A percentile compares a stretch with the other conserved stretches of the same genome.
Conservation (phyloP, 371 early-diverging fungal genomes). For the Rhizopus delemar region DNA sequence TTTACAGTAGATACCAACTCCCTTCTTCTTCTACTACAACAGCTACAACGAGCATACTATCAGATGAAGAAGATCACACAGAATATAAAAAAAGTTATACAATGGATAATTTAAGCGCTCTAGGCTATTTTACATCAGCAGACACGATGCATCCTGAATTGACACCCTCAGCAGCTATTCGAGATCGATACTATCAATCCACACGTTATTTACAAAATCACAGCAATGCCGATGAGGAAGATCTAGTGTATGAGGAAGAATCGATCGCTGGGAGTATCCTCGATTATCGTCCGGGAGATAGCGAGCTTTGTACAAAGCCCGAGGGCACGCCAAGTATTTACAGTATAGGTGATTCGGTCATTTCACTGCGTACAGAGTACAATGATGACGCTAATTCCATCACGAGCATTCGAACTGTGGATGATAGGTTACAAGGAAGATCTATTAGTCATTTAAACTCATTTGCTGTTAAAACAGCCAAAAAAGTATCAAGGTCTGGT, state of each 20-base stretch:
- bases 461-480: constrained; percentile 25
- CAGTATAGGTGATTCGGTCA: constrained; percentile 27
- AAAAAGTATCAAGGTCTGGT: constrained; percentile 29
- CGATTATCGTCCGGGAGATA: constrained; percentile 27
- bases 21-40: constrained; percentile 16
- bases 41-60: constrained; percentile 3
- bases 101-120: constrained; percentile 12
- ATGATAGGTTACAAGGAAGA: constrained; percentile 26
- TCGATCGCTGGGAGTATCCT: constrained; percentile 22
- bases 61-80: not conserved
- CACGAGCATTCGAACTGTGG: constrained; percentile 23
- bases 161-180: constrained; percentile 37
- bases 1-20: constrained; percentile 24
- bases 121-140: constrained; percentile 15
- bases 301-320: constrained; percentile 20
- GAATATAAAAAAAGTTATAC: constrained; percentile 21
- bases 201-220: constrained; percentile 22
- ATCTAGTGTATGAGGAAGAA: constrained; percentile 15
- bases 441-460: constrained; percentile 20
- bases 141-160: constrained; percentile 9
- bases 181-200: constrained; percentile 35
- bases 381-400: constrained; percentile 26
- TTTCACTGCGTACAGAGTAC: constrained; percentile 32
- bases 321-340: constrained; percentile 21
- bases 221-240: constrained; percentile 16